Base-by-base conservation (phyloP, 2,329 filamentous ascomycete genomes). In the Sphaerostilbella broomeana region DNA sequence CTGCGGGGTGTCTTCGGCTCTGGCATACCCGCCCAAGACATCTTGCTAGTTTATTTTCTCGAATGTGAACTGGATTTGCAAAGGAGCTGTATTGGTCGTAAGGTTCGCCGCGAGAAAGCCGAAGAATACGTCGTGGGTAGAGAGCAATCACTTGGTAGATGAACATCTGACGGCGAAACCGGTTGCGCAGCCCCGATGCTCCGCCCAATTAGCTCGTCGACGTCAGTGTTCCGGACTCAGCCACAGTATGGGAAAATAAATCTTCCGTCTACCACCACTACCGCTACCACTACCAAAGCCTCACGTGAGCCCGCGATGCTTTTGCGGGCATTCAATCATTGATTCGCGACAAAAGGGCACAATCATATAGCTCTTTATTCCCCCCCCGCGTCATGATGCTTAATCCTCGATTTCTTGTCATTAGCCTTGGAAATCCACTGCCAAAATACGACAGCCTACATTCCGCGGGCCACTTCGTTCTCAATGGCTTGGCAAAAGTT, bases 391-490 rank as follows among this genome's bases (percentile, higher is more conserved):
- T n/a, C n/a, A n/a, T n/a, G 32, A 62, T 62, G 54, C 61, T 63
- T 38, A 60, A 54, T 19, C 61, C 65, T 31, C 75, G 72, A 26
- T 77, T 94, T 51, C 77, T 97, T 41, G 72, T 97, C 53, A 76
- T 88, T 65, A 92, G 86, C 46, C 75, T 98, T 47, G 92, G 92
- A 50, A 97, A 97, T 53, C 87, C 85, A 6, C 69, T 74, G 6
- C 68, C 78, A 2, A 89, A 90, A 61, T 75, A 77, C 48, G 73
- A 82, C 47, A 94, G 86, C 15, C 79, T 90, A 6, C 92, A 97
- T 64, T 89, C 81, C 17, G 87, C 88, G 11, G 92, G 89, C 9
- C 90, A 97, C 65, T 75, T 79, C 40, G 75, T 87, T 31, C 75
- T 95, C 48, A 68, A 75, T 38, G 68, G 73, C 3, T 64, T 90